Conservation (phyloP, 1,284 basidiomycete species). For the Cryptococcus sp. region DNA sequence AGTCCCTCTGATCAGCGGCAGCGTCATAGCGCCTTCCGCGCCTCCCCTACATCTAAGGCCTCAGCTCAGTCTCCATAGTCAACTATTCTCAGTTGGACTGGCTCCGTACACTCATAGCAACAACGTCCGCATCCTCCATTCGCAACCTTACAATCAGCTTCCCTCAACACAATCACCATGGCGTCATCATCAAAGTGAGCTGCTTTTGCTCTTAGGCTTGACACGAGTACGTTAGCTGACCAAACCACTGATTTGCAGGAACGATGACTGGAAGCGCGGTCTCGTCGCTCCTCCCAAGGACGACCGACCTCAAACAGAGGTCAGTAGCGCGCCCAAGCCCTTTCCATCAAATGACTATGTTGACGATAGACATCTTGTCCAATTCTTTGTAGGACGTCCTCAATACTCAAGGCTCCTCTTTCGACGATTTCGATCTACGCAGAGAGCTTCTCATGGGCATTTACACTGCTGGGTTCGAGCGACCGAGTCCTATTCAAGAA, state of each 20-base stretch:
- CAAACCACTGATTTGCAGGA: slow-evolving; percentile 9
- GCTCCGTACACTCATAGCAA: too few species aligned
- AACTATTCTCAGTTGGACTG: too few species aligned
- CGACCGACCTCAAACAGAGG: slow-evolving; percentile 84
- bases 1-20: too few species aligned
- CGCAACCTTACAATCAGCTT: too few species aligned
- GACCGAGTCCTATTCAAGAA: slow-evolving; percentile 97
- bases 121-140: too few species aligned
- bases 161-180: slow-evolving; percentile 31
- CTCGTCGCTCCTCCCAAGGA: slow-evolving; percentile 89
- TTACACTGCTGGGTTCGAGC: slow-evolving; percentile 96
- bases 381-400: slow-evolving; percentile 68
- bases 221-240: background rate
- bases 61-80: too few species aligned
- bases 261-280: slow-evolving; percentile 45
- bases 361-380: slow-evolving; percentile 11
- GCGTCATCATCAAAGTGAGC: slow-evolving; percentile 50
- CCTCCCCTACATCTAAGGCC: too few species aligned
- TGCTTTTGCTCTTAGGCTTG: background rate
- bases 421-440: slow-evolving; percentile 80
- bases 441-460: slow-evolving; percentile 87
- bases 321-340: slow-evolving; percentile 29
- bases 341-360: slow-evolving; percentile 1
- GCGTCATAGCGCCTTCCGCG: too few species aligned
- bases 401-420: slow-evolving; percentile 85